Conservation (phyloP, 73 alveolate genomes). For the Vitrella brassicaformis region DNA sequence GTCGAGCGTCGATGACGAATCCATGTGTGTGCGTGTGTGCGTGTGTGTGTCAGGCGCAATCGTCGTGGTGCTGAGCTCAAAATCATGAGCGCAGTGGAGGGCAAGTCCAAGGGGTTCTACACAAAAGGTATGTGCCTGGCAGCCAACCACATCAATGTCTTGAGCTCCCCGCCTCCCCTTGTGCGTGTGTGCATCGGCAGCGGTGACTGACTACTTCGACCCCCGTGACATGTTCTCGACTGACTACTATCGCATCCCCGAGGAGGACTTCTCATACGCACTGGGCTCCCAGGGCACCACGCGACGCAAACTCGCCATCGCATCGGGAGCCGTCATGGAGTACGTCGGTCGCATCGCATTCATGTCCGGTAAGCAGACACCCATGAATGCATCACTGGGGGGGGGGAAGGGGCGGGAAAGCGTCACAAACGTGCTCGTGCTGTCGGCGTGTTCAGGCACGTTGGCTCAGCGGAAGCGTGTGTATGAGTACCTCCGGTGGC, state of each 20-base stretch:
- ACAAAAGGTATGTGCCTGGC: background rate
- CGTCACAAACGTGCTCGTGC: background rate
- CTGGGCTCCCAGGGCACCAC: background rate
- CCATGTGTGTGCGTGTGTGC: no score
- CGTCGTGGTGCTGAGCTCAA: background rate
- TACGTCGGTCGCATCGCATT: background rate
- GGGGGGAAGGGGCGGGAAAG: background rate
- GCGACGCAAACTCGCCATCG: background rate
- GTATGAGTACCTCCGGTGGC: background rate
- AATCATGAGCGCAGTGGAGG: background rate
- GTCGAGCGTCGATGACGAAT: no score
- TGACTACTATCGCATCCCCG: background rate
- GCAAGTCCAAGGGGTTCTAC: background rate
- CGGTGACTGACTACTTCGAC: background rate
- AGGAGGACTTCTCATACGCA: background rate
- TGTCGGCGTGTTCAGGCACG: background rate
- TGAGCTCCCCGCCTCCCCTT: no score
- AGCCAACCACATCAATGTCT: no score
- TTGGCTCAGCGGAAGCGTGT: background rate
- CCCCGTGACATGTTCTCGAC: background rate
- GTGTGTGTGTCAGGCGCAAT: no score
- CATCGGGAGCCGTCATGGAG: background rate
- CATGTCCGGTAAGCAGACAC: background rate
- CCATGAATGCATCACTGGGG: background rate
- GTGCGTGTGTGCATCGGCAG: no score